Percentiles rank a stretch among this genome's conserved stretches.
phyloP scores from a whole-genome alignment of 75 land plant genomes.

The Picea sitchensis region DNA sequence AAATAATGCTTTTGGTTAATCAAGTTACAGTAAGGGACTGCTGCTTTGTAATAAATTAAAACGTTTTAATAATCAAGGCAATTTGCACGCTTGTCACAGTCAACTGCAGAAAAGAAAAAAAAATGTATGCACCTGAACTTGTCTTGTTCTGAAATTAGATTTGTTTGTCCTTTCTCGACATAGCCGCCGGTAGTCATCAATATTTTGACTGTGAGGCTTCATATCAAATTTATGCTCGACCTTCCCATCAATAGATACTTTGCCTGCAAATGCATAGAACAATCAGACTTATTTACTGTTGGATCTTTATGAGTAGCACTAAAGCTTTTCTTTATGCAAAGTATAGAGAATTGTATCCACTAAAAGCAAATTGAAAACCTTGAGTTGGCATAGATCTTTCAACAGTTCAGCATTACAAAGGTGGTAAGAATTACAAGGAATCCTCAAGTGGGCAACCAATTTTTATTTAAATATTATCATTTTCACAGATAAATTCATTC shows the following conservation, averaged over 20 bases:
- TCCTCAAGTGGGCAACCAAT: no score
- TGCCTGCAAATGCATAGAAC: slow-evolving; percentile 42
- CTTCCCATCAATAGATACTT: slow-evolving; percentile 74
- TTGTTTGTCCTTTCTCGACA: slow-evolving; percentile 86
- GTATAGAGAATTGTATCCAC: background rate
- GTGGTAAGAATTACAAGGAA: no score
- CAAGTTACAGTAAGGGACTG: background rate
- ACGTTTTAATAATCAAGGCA: background rate
- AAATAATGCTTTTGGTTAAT: background rate
- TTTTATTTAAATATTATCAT: no score
- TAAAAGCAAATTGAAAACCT: no score
- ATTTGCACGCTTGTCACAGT: background rate
- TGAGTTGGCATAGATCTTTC: no score
- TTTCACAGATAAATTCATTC: no score
- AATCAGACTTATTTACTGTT: background rate
- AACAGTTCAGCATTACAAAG: no score
- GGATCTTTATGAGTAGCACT: background rate
- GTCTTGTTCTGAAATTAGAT: slow-evolving; percentile 71
- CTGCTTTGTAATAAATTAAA: background rate
- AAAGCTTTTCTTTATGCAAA: background rate
- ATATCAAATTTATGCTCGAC: slow-evolving; percentile 96
- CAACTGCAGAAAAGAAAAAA: slow-evolving; percentile 1
- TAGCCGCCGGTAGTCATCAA: slow-evolving; percentile 76
- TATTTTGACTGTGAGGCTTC: slow-evolving; percentile 75
- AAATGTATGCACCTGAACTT: slow-evolving; percentile 49